Conservation (phyloP, 2,329 filamentous ascomycete genomes). For the Colletotrichum endophyticum region DNA sequence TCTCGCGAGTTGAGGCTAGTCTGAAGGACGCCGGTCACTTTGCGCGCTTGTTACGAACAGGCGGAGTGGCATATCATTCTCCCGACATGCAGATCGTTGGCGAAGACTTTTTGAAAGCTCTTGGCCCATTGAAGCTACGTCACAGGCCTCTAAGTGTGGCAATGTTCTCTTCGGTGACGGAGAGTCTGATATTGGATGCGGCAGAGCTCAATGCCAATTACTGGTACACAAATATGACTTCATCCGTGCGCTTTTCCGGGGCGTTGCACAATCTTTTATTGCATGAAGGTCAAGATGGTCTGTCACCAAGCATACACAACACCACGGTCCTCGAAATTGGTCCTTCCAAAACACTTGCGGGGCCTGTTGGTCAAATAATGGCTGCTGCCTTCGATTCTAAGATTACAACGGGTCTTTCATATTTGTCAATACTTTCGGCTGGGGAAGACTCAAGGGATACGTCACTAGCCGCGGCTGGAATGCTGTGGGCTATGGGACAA, state of each 20-base stretch:
- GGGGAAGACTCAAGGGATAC: neutral
- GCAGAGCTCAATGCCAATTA: neutral
- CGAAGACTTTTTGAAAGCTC: neutral
- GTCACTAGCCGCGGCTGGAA: neutral
- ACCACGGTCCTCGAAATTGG: conserved; percentile 30
- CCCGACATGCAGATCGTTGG: conserved; percentile 1
- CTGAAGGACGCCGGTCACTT: conserved; percentile 25
- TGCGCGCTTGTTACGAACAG: neutral
- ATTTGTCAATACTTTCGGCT: neutral
- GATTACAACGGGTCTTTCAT: neutral
- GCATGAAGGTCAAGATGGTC: neutral
- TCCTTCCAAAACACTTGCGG: conserved; percentile 30
- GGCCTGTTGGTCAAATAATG: conserved; percentile 29
- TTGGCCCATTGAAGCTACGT: neutral
- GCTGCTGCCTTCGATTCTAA: neutral
- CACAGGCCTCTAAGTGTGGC: conserved; percentile 34
- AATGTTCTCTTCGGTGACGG: neutral
- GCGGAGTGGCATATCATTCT: conserved; percentile 11
- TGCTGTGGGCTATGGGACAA: neutral
- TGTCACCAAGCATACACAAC: neutral
- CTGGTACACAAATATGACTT: conserved; percentile 12
- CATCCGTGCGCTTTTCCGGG: conserved; percentile 20
- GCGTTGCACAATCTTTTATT: conserved; percentile 37
- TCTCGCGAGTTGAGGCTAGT: conserved; percentile 40
- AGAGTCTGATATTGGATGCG: neutral